A percentile compares a stretch with the other conserved stretches of the same genome.
Conservation (phyloP, 2,329 filamentous ascomycete genomes). For the Aphanocladium album region DNA sequence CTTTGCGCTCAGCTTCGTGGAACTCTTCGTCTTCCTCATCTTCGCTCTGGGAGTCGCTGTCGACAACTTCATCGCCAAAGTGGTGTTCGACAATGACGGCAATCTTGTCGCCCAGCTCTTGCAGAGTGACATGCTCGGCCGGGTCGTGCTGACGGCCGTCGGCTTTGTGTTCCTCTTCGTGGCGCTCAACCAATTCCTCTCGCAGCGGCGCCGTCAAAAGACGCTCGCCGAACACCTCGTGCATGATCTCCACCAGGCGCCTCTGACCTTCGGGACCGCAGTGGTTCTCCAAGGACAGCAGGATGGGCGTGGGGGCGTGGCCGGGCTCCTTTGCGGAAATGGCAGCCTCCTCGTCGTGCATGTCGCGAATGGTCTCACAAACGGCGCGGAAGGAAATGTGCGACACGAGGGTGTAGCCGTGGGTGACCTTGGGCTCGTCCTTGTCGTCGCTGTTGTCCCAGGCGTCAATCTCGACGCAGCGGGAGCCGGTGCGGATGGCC, state of each 20-base stretch:
- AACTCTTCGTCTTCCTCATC: slow-evolving; percentile 33
- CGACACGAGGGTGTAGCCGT: slow-evolving; percentile 64
- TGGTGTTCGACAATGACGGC: slow-evolving; percentile 65
- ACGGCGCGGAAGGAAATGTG: slow-evolving; percentile 60
- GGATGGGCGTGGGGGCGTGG: slow-evolving; percentile 48
- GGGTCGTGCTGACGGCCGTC: slow-evolving; percentile 36
- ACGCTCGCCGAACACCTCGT: slow-evolving; percentile 55
- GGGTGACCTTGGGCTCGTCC: slow-evolving; percentile 64
- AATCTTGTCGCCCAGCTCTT: slow-evolving; percentile 57
- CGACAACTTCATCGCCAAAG: slow-evolving; percentile 45
- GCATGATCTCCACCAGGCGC: slow-evolving; percentile 61
- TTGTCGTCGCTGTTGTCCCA: slow-evolving; percentile 60
- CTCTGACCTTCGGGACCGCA: slow-evolving; percentile 55
- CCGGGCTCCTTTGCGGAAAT: slow-evolving; percentile 32
- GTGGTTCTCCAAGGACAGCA: slow-evolving; percentile 65
- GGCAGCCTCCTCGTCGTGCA: slow-evolving; percentile 52
- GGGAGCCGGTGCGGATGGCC: slow-evolving; percentile 56
- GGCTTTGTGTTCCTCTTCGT: slow-evolving; percentile 41
- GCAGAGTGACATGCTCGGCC: slow-evolving; percentile 51
- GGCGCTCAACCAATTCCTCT: slow-evolving; percentile 30
- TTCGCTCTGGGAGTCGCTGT: slow-evolving; percentile 27
- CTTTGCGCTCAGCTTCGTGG: slow-evolving; percentile 29
- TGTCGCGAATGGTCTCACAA: slow-evolving; percentile 60
- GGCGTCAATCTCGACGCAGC: slow-evolving; percentile 69
- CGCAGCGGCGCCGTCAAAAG: slow-evolving; percentile 54